phyloP scores from a whole-genome alignment of 2,329 filamentous ascomycete species.

The Neocucurbitaria cava region DNA sequence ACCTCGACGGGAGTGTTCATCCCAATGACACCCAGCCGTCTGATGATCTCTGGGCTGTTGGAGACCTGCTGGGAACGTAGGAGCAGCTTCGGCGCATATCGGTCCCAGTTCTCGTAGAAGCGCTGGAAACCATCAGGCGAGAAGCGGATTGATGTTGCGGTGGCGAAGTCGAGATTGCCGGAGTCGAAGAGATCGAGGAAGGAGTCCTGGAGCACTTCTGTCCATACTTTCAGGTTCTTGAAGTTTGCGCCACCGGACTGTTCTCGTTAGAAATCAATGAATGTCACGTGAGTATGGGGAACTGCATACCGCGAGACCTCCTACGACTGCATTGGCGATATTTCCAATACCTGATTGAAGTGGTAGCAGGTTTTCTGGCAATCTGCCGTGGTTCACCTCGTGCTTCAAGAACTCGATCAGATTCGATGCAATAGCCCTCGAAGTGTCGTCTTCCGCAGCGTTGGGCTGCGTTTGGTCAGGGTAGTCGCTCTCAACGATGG shows the following conservation, averaged over 20 bases:
- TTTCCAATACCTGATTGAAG: conserved; percentile 91
- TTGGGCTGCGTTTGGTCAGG: conserved; percentile 79
- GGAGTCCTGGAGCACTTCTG: conserved; percentile 89
- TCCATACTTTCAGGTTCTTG: conserved; percentile 89
- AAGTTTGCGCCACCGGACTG: conserved; percentile 74
- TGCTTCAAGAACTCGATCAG: conserved; percentile 87
- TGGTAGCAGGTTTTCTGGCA: conserved; percentile 78
- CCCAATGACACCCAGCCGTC: conserved; percentile 83
- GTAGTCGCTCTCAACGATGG: conserved; percentile 84
- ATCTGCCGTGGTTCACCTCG: conserved; percentile 78
- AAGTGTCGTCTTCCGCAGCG: conserved; percentile 74
- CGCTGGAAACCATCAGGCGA: conserved; percentile 89
- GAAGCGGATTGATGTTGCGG: conserved; percentile 88
- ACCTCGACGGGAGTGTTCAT: conserved; percentile 97
- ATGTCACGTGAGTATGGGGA: not conserved
- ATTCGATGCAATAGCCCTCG: conserved; percentile 75
- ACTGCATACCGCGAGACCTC: conserved; percentile 67
- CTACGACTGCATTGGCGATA: conserved; percentile 90
- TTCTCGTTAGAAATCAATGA: conserved; percentile 2
- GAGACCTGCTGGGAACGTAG: conserved; percentile 87
- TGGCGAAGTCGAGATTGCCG: conserved; percentile 86
- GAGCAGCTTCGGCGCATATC: conserved; percentile 80
- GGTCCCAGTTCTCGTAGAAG: conserved; percentile 86
- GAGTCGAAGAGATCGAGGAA: conserved; percentile 93
- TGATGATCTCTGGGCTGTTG: conserved; percentile 90